A percentile compares a stretch with the other conserved stretches of the same genome.
These are phyloP conservation scores for Fusarium devonianum DNA, from an alignment of 2,329 filamentous ascomycete species.

Conservation along the genomic window DNA sequence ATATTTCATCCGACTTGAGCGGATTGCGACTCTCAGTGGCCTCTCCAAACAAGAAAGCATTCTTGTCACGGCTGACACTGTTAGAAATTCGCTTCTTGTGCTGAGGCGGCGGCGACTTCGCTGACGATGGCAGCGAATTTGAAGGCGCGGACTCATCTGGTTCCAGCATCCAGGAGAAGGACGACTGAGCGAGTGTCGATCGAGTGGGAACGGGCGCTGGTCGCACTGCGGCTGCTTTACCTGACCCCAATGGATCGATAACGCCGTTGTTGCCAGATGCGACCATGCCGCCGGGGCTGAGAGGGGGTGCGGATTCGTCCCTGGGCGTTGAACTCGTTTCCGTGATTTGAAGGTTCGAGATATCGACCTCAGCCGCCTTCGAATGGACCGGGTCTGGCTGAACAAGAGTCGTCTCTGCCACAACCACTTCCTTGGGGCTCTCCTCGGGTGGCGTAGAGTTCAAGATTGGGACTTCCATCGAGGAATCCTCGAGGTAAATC, in stretches of 20 bases:
- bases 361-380: constrained; percentile 15
- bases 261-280: constrained; percentile 24
- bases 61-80: constrained; percentile 60
- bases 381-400: constrained; percentile 24
- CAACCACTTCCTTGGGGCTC: constrained; percentile 13
- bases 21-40: constrained; percentile 49
- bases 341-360: constrained; percentile 31
- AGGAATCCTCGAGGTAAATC: constrained; percentile 66
- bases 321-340: constrained; percentile 10
- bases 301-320: constrained; percentile 6
- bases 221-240: constrained; percentile 11
- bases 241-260: neutral
- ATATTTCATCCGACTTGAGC: constrained; percentile 58
- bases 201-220: constrained; percentile 61
- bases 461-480: constrained; percentile 56
- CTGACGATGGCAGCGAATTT: constrained; percentile 31
- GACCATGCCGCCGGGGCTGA: constrained; percentile 30
- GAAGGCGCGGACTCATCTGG: constrained; percentile 52
- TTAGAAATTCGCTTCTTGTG: constrained; percentile 53
- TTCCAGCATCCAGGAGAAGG: constrained; percentile 82
- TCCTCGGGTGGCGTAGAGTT: constrained; percentile 28
- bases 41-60: constrained; percentile 68
- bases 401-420: constrained; percentile 17
- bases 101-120: constrained; percentile 44
- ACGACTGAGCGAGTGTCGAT: constrained; percentile 74